These are phyloP conservation scores for Taphrina wiesneri DNA, from an alignment of 1,139 yeast species.

Conservation along the genomic window DNA sequence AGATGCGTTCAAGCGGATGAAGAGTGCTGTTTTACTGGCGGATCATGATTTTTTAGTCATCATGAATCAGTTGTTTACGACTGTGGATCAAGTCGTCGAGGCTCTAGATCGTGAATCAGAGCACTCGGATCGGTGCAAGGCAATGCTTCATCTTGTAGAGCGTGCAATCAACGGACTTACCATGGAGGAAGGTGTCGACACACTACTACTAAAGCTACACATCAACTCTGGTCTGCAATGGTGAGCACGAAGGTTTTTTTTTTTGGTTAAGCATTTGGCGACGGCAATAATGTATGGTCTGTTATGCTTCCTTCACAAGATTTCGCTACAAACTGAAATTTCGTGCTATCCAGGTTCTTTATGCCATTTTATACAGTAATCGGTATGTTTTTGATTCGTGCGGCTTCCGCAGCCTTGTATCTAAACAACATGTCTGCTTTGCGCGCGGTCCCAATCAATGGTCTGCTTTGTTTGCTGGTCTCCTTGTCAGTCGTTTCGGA, in stretches of 20 bases:
- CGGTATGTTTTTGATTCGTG: background rate
- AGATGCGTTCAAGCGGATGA: background rate
- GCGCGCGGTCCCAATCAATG: background rate
- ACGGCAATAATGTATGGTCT: background rate
- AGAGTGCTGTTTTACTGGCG: background rate
- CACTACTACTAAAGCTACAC: conserved; percentile 3
- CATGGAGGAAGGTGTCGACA: conserved; percentile 1
- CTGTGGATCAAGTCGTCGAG: conserved; percentile 2
- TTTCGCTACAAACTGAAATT: too few relatives aligned
- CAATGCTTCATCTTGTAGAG: background rate
- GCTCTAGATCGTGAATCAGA: background rate
- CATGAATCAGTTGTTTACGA: background rate
- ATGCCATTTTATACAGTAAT: background rate
- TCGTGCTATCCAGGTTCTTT: background rate
- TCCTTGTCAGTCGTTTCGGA: background rate
- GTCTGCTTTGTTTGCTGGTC: background rate
- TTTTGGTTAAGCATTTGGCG: background rate
- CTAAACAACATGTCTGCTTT: conserved; percentile 1
- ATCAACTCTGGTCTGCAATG: background rate
- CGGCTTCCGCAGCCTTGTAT: conserved; percentile 8
- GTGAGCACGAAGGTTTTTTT: background rate
- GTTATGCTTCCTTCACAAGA: background rate
- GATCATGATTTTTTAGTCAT: background rate
- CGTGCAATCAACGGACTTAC: background rate
- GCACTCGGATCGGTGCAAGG: background rate